Evolutionary conservation across 208 protist genomes (phyloP), one percentile per base, ranked within the genome.

Genomic region (Leptomonas seymouri): DNA sequence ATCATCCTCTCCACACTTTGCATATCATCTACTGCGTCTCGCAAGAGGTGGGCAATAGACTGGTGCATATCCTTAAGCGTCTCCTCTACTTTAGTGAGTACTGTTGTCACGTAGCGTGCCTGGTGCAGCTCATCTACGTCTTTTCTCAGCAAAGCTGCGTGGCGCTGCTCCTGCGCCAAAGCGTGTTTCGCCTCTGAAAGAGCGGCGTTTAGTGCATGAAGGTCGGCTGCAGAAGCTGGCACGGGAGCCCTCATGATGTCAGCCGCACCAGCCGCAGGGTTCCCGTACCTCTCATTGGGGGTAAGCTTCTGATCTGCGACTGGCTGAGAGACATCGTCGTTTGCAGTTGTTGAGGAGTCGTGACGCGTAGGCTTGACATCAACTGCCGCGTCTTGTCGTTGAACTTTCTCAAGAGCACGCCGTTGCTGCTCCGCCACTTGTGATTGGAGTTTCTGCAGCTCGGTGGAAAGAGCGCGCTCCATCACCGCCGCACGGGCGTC

Each of bases 51-150:
- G 1, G 7, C 15, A 5, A 67, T 31, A 18, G 44, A 25, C 21
- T 49, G 16, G 0, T 53, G 67, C 54, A 70, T 42, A 34, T 34
- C 50, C 20, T 62, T 36, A 39, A 77, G 3, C 16, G 56, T 49
- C 11, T 53, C 27, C 15, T 50, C 44, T 12, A 71, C 46, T 1
- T 16, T 0, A 21, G 67, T 50, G 4, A 77, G 71, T 5, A 50
- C n/a, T 3, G 73, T 45, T 1, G 46, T 57, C 0, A 41, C 41
- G 39, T 42, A 16, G 39, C 23, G 67, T 16, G 68, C 60, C 7
- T 20, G 36, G 5, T 57, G 64, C 53, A 81, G 54, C 1, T 34
- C 56, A 31, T 53, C 39, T 3, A 77, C 23, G 18, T 77, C 71
- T 2, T 41, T 50, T 20, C 45, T n/a, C 21, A 77, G 34, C 16